These are phyloP conservation scores for Fragilariopsis cylindrus DNA, from an alignment of 108 stramenopile species.

Conservation along the genomic window DNA sequence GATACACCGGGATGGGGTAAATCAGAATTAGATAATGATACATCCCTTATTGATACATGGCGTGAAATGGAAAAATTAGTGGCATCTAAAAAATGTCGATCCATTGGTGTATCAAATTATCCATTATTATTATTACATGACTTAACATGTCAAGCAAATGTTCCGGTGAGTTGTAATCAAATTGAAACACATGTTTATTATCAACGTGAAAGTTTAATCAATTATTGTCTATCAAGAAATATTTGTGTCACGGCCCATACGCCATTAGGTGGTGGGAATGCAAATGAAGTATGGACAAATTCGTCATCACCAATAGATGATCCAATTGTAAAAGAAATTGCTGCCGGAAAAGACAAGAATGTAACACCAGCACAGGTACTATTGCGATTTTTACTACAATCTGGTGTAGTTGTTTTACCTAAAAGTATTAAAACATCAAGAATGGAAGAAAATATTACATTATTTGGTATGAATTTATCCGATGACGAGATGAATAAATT, in stretches of 20 bases:
- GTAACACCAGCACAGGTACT: constrained; percentile 52
- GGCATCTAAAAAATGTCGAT: constrained; percentile 54
- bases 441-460: constrained; percentile 28
- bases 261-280: constrained; percentile 61
- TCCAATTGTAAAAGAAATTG: constrained; percentile 46
- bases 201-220: constrained; percentile 58
- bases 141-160: constrained; percentile 48
- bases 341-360: constrained; percentile 30
- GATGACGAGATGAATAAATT: constrained; percentile 32
- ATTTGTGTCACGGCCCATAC: constrained; percentile 79
- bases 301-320: constrained; percentile 47
- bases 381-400: constrained; percentile 67
- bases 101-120: constrained; percentile 89
- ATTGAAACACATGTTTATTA: constrained; percentile 87
- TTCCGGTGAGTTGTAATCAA: constrained; percentile 78
- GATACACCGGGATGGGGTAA: constrained; percentile 7
- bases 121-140: constrained; percentile 71
- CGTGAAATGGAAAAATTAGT: constrained; percentile 76
- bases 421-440: constrained; percentile 51
- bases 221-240: constrained; percentile 60
- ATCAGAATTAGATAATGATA: constrained; percentile 9
- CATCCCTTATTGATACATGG: constrained; percentile 46
- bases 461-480: constrained; percentile 39
- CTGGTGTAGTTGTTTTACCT: constrained; percentile 54
- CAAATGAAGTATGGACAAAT: constrained; percentile 20